Conservation (phyloP, 148 eudicot genomes). For the Linanthus parryae region DNA sequence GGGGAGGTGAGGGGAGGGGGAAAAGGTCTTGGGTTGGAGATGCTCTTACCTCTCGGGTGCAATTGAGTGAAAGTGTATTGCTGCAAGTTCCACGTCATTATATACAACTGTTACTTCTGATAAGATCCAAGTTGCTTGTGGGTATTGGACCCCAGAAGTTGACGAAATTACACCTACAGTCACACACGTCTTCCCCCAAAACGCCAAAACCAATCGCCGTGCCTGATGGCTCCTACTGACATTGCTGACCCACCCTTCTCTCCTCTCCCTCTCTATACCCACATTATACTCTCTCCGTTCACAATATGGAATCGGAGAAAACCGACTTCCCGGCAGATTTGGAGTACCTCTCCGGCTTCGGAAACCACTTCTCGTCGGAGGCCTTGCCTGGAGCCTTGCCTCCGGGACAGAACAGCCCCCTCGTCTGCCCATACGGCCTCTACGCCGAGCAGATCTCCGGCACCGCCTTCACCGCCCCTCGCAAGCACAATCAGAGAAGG, state of each 20-base stretch:
- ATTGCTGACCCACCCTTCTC: not conserved
- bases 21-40: too few relatives aligned
- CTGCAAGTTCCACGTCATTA: too few relatives aligned
- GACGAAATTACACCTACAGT: too few relatives aligned
- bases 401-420: slow-evolving; percentile 73
- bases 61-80: too few relatives aligned
- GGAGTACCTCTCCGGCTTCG: slow-evolving; percentile 67
- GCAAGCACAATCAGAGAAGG: slow-evolving; percentile 79
- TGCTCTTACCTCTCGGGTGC: too few relatives aligned
- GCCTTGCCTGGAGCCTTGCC: slow-evolving; percentile 86
- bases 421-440: slow-evolving; percentile 76
- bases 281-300: not conserved
- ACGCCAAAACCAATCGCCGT: not conserved
- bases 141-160: too few relatives aligned
- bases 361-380: slow-evolving; percentile 83
- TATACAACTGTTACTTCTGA: too few relatives aligned
- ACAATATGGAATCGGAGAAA: slow-evolving; percentile 7
- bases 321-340: slow-evolving; percentile 31
- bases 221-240: too few relatives aligned
- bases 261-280: not conserved
- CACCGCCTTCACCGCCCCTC: slow-evolving; percentile 91
- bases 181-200: not conserved
- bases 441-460: slow-evolving; percentile 98
- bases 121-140: too few relatives aligned
- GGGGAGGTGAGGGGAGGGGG: too few relatives aligned